Evolutionary conservation across 768 basidiomycete species (phyloP), one percentile per base, ranked within the genome.

Genomic region (Paxillus ammoniavirescens): DNA sequence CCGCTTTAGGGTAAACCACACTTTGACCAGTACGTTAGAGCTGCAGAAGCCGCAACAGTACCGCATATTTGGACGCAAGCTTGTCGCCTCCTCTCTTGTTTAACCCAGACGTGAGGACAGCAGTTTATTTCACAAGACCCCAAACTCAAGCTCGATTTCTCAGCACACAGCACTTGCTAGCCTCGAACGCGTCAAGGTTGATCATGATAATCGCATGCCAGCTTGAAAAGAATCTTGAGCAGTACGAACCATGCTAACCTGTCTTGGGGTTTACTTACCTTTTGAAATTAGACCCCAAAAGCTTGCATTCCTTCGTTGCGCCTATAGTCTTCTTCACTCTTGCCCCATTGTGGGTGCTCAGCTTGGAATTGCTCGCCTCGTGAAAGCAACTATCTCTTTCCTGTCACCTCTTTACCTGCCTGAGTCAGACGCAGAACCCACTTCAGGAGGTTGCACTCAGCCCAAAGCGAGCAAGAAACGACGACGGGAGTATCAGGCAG

Each of bases 401-500:
- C 56, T 89, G 17, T 72, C 80, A 2, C 60, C 73, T 33, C 62
- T 89, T 14, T 72, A 88, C 52, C 65, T 77, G 0, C 66, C 67
- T 5, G 69, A 74, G 23, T 53, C 74, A 3, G 73, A 76, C 8
- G 55, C 59, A 8, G 64, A 71, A 35, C 48, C 53, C 18, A 42
- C 50, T 23, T 63, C 62, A 1, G 67, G 53, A 14, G 55, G 62
- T 40, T 61, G 58, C 3, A 14, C 51, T 59, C 43, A 71, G 61
- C 73, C 62, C 13, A 82, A 75, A 64, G 84, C 82, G 60, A 79
- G 81, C 50, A 91, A 83, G 66, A 93, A 89, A 65, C 76, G 86
- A 43, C 76, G 79, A 17, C 79, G 83, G 18, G 84, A 77, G 12
- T 91, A 84, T 58, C 88, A 92, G 67, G 88, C 82, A 9, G 89